Percentiles rank a stretch among this genome's conserved stretches.
Evolutionary conservation across 139 green algal species (phyloP).

Genomic region (Choricystis sp.): DNA sequence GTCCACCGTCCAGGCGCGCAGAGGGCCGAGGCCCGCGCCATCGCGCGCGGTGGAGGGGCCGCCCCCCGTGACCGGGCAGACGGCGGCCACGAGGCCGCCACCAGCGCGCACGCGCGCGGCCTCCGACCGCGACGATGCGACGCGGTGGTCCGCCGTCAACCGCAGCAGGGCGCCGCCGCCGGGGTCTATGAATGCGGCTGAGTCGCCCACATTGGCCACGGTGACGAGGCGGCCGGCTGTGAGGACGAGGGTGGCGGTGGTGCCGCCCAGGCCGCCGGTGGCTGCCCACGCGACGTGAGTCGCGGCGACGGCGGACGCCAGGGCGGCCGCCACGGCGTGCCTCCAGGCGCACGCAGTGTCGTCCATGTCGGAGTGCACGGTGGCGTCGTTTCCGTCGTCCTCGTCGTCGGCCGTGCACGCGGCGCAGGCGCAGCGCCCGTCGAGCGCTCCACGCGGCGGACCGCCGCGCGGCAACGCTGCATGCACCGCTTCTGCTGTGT

Average conservation of each 20-base stretch:
- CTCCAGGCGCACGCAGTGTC: too few species aligned
- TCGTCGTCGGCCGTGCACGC: background rate
- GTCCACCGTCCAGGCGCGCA: constrained; percentile 60
- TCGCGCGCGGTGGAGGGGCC: background rate
- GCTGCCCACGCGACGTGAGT: background rate
- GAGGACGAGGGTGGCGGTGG: background rate
- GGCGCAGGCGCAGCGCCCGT: too few species aligned
- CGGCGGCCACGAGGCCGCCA: constrained; percentile 32
- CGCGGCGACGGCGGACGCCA: background rate
- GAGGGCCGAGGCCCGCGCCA: constrained; percentile 42
- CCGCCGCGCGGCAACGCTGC: background rate
- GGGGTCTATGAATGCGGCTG: constrained; percentile 34
- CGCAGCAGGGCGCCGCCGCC: constrained; percentile 40
- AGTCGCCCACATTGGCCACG: constrained; percentile 49
- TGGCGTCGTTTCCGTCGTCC: background rate
- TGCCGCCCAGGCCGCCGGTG: too few species aligned
- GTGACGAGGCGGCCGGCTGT: background rate
- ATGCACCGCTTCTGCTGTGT: background rate
- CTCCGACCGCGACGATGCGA: constrained; percentile 52
- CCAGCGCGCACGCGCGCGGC: constrained; percentile 29
- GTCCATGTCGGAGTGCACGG: too few species aligned
- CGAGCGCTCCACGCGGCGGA: background rate
- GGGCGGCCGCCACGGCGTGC: background rate
- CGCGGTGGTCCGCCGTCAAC: constrained; percentile 43
- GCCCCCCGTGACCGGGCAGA: constrained; percentile 8